phyloP scores from a whole-genome alignment of 2,329 filamentous ascomycete species.

The Fusarium solani-melongenae region DNA sequence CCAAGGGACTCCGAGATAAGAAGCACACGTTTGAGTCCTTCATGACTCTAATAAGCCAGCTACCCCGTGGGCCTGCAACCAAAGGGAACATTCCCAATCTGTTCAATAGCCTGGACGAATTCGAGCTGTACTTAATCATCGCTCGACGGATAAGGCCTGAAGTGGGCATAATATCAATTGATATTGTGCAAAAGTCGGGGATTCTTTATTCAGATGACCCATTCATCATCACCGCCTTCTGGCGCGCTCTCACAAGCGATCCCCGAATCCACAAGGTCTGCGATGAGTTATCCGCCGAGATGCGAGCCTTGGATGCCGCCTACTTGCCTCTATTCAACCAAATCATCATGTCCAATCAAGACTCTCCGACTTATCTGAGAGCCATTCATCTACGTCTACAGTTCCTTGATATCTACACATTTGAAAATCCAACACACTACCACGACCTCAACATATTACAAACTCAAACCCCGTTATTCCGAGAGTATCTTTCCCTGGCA shows the following conservation, averaged over 20 bases:
- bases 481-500: conserved; percentile 49
- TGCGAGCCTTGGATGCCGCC: conserved; percentile 41
- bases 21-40: conserved; percentile 35
- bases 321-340: conserved; percentile 49
- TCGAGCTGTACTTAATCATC: conserved; percentile 28
- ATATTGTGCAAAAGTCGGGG: conserved; percentile 9
- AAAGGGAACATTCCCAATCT: not conserved
- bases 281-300: not conserved
- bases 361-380: conserved; percentile 43
- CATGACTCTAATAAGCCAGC: conserved; percentile 13
- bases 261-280: conserved; percentile 24
- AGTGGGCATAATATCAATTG: conserved; percentile 22
- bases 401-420: conserved; percentile 41
- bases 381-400: conserved; percentile 50
- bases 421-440: conserved; percentile 44
- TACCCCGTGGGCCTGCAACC: conserved; percentile 12
- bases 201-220: conserved; percentile 5
- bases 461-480: conserved; percentile 43
- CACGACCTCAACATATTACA: conserved; percentile 33
- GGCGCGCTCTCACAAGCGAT: conserved; percentile 7
- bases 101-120: conserved; percentile 34
- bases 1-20: conserved; percentile 20
- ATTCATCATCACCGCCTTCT: conserved; percentile 12
- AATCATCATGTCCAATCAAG: conserved; percentile 40
- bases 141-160: conserved; percentile 6